Percentiles rank a stretch among this genome's conserved stretches.
Conservation (phyloP, 169 alveolate species). For the Toxoplasma gondii region DNA sequence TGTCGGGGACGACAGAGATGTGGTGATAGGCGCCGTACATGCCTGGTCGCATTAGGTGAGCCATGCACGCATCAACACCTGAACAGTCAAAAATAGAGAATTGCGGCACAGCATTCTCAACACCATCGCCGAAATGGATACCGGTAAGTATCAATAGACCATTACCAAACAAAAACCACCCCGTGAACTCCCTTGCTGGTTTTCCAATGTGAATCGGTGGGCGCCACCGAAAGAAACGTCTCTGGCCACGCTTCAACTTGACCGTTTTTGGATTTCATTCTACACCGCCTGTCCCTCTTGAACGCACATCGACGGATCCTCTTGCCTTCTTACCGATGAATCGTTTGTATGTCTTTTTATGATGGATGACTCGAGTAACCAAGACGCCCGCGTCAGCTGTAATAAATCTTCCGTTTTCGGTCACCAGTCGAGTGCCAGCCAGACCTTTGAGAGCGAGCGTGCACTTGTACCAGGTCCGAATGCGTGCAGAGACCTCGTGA, state of each 20-base stretch:
- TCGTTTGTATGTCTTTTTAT: constrained; percentile 37
- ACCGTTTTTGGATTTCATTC: too few species aligned
- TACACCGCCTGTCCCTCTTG: background rate
- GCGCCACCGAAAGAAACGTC: too few species aligned
- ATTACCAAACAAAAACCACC: background rate
- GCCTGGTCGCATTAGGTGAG: constrained; percentile 73
- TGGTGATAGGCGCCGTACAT: constrained; percentile 73
- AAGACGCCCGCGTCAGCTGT: constrained; percentile 46
- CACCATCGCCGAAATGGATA: background rate
- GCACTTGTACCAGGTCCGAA: background rate
- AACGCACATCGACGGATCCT: background rate
- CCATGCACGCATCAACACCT: constrained; percentile 58
- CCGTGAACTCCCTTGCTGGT: too few species aligned
- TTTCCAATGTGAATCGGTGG: too few species aligned
- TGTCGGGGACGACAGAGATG: constrained; percentile 54
- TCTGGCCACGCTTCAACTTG: too few species aligned
- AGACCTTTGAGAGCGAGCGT: background rate
- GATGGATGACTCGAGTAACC: constrained; percentile 26
- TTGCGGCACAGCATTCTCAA: background rate
- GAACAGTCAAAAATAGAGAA: background rate
- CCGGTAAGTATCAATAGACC: background rate
- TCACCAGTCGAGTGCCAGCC: constrained; percentile 52
- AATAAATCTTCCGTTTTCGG: constrained; percentile 70
- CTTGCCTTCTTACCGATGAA: constrained; percentile 18
- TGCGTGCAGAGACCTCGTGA: background rate